A percentile compares a stretch with the other conserved stretches of the same genome.
phyloP scores from a whole-genome alignment of 768 basidiomycete species.

The Aureoboletus auriporus region DNA sequence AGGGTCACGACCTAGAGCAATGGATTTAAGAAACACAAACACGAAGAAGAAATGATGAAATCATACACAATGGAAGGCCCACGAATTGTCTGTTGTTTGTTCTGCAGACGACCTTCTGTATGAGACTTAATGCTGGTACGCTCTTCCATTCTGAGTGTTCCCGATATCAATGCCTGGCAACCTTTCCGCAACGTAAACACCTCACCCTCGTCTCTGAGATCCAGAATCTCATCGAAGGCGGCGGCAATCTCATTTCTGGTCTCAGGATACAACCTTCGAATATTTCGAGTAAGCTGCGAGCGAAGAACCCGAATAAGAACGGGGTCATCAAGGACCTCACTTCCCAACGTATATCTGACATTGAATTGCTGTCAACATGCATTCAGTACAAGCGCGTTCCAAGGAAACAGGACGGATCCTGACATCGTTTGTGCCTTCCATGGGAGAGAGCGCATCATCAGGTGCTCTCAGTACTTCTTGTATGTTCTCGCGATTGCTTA shows the following conservation, averaged over 20 bases:
- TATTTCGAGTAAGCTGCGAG: slow-evolving; percentile 33
- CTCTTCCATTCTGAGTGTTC: slow-evolving; percentile 36
- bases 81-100: slow-evolving; percentile 45
- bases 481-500: slow-evolving; percentile 27
- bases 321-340: slow-evolving; percentile 20
- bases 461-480: slow-evolving; percentile 39
- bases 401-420: background rate
- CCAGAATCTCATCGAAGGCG: slow-evolving; percentile 38
- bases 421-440: slow-evolving; percentile 29
- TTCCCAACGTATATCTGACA: slow-evolving; percentile 34
- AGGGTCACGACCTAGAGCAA: slow-evolving; percentile 1
- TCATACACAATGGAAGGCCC: slow-evolving; percentile 44
- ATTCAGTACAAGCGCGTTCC: background rate
- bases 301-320: slow-evolving; percentile 30
- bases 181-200: background rate
- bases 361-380: slow-evolving; percentile 31
- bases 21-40: background rate
- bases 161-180: background rate
- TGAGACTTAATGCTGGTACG: slow-evolving; percentile 20
- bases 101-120: slow-evolving; percentile 36
- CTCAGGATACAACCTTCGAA: slow-evolving; percentile 35
- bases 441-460: slow-evolving; percentile 32
- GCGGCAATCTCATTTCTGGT: slow-evolving; percentile 42
- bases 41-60: background rate
- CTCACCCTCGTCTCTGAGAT: slow-evolving; percentile 13